These are phyloP conservation scores for Centella asiatica DNA, from an alignment of 129 eudicot species.

Conservation along the genomic window DNA sequence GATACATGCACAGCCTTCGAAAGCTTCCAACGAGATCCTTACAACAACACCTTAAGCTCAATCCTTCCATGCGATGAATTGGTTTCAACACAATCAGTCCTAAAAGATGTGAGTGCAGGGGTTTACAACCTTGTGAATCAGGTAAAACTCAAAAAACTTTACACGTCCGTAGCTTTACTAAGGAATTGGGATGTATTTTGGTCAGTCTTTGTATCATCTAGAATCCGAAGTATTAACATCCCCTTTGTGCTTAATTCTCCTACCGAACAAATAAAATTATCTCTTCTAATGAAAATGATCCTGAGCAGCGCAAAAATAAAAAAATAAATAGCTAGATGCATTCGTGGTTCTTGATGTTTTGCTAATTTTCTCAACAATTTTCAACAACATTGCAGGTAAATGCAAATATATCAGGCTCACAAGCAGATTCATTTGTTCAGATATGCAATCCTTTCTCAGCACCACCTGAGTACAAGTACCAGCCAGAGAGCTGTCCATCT, in stretches of 20 bases:
- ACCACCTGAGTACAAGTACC: slow-evolving; percentile 58
- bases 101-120: slow-evolving; percentile 52
- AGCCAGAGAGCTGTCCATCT: slow-evolving; percentile 60
- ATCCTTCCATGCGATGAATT: slow-evolving; percentile 80
- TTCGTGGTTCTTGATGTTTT: not conserved
- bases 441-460: slow-evolving; percentile 90
- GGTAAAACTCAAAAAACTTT: slow-evolving; percentile 28
- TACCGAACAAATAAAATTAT: not conserved
- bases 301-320: not conserved
- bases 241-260: no score
- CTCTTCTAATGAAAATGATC: not conserved
- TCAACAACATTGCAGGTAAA: slow-evolving; percentile 51
- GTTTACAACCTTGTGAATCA: slow-evolving; percentile 46
- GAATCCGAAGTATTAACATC: no score
- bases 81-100: slow-evolving; percentile 54
- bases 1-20: slow-evolving; percentile 82
- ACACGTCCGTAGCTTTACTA: not conserved
- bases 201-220: no score
- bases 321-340: no score
- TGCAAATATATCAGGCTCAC: slow-evolving; percentile 38
- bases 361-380: not conserved
- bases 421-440: slow-evolving; percentile 40
- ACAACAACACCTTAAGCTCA: slow-evolving; percentile 84
- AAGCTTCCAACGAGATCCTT: slow-evolving; percentile 67
- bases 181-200: no score